Base-by-base conservation (phyloP, 1,284 basidiomycete species). In the Naganishia albida region DNA sequence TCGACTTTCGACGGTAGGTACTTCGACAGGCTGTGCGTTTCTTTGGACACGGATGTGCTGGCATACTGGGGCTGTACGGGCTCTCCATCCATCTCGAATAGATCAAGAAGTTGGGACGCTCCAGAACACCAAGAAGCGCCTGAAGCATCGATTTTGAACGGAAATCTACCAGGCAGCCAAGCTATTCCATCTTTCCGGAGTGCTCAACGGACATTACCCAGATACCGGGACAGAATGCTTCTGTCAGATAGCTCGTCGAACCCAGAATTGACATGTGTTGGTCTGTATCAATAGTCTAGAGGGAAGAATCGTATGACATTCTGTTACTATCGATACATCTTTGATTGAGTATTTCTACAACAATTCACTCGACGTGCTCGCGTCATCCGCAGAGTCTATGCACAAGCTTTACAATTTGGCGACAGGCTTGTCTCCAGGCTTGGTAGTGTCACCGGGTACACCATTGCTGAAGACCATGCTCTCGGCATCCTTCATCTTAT, bases 131-230 rank as follows among this genome's bases (percentile, higher is more conserved):
- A 99, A 99, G 82, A 98, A 97, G 76, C 81, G 88, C 0, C 85
- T 99, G 52, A 99, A 99, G 81, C 95, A 93, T 77, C 90, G 96
- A n/a, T 99, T 99, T 81, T 99, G 96, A 95, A 93, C 95, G 0
- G 96, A 99, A 78, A 97, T 99, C n/a, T 98, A 98, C 79, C 90
- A 94, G 76, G 96, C 96, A 56, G 95, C 96, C 52, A 99, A 98
- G 78, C 87, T 99, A 18, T 99, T 99, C 81, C 98, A 98, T 78
- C 88, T 99, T 53, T 95, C 92, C 0, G 96, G 95, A 18, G 93
- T 99, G 50, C 85, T 99, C 72, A 99, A 99, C 72, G 95, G 95
- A 15, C 90, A 96, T 40, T 99, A 99, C 76, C 96, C 96, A 23
- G 96, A 99, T 79, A 87, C 86, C 26, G 96, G 98, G 80, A 94